These are phyloP conservation scores for Pichia sp. DNA, from an alignment of 1,139 yeast species.

Conservation along the genomic window DNA sequence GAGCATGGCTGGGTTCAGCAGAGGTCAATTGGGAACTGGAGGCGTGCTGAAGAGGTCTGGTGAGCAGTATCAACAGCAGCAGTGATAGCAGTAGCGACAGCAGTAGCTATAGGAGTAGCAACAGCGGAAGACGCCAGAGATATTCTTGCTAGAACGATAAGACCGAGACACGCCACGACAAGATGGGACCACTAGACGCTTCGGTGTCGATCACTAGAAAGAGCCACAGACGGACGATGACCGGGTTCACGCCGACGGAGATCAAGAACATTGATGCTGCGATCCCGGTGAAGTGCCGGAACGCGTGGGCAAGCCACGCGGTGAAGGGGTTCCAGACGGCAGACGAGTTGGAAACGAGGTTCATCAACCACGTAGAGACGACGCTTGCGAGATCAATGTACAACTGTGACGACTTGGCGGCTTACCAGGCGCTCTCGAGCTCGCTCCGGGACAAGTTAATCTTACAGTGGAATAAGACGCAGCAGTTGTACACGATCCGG, in stretches of 20 bases:
- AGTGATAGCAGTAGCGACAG: too few species aligned
- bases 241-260: conserved; percentile 90
- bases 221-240: conserved; percentile 61
- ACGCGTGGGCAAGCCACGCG: conserved; percentile 67
- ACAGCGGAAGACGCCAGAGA: too few species aligned
- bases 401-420: conserved; percentile 89
- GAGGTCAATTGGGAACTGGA: too few species aligned
- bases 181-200: conserved; percentile 16
- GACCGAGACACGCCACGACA: background rate
- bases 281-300: conserved; percentile 74
- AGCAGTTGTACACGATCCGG: conserved; percentile 77
- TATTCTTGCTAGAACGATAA: too few species aligned
- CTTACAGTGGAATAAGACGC: conserved; percentile 90
- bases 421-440: conserved; percentile 82
- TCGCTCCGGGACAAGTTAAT: conserved; percentile 76
- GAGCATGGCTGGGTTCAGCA: too few species aligned
- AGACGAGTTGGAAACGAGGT: conserved; percentile 63
- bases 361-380: conserved; percentile 85
- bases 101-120: too few species aligned
- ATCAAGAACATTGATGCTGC: conserved; percentile 76
- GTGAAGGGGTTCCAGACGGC: conserved; percentile 46
- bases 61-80: too few species aligned
- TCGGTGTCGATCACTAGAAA: conserved; percentile 12
- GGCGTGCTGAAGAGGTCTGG: too few species aligned
- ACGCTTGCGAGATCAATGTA: conserved; percentile 83